These are phyloP conservation scores for Salix dunnii DNA, from an alignment of 345 rosid genomes.

Conservation along the genomic window DNA sequence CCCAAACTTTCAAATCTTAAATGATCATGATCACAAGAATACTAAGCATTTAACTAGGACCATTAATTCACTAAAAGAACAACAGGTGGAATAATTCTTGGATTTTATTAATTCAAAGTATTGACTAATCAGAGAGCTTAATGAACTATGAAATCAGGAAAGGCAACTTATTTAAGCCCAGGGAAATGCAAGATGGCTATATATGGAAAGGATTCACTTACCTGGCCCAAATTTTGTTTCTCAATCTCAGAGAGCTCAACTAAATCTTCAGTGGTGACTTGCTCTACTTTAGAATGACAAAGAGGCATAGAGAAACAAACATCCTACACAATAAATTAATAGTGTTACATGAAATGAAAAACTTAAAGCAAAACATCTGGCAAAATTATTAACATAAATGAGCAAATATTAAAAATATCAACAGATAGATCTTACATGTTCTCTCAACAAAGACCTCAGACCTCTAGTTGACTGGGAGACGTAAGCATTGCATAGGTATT, in stretches of 20 bases:
- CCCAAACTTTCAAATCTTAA: neutral
- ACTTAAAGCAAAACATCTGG: neutral
- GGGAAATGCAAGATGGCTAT: neutral
- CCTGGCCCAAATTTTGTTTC: slow-evolving; percentile 94
- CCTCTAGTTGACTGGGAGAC: slow-evolving; percentile 82
- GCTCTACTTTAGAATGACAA: slow-evolving; percentile 78
- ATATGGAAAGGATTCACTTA: slow-evolving; percentile 31
- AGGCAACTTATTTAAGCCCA: neutral
- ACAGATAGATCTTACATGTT: slow-evolving; percentile 62
- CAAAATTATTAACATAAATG: neutral
- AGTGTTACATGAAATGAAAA: neutral
- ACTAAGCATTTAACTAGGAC: neutral
- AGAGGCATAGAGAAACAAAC: slow-evolving; percentile 88
- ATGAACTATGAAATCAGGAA: neutral
- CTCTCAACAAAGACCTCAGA: slow-evolving; percentile 68
- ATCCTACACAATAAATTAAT: slow-evolving; percentile 46
- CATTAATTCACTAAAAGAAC: neutral
- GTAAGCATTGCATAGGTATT: slow-evolving; percentile 58
- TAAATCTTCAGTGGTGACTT: slow-evolving; percentile 72
- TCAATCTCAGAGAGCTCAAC: slow-evolving; percentile 92
- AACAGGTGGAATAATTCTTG: neutral
- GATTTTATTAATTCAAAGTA: neutral
- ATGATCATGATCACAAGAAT: neutral
- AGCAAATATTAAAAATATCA: slow-evolving; percentile 1
- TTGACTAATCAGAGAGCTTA: neutral